Evolutionary conservation across 2,329 filamentous ascomycete species (phyloP).

Genomic region (Ceratocystis eucalypticola): DNA sequence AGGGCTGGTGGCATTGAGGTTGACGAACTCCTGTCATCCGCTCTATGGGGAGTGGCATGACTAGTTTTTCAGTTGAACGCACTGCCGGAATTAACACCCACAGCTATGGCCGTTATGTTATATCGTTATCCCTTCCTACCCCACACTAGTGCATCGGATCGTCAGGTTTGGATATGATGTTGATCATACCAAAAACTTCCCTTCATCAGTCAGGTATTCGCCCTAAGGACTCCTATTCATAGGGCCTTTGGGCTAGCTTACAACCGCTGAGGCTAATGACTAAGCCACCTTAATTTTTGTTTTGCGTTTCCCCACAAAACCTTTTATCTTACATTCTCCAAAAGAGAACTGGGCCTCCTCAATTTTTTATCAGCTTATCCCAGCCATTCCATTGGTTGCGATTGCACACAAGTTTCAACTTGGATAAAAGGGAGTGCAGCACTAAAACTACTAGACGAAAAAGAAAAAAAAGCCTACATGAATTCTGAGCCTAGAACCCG

Average conservation of each 20-base stretch:
- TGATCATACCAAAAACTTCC: constrained; percentile 4
- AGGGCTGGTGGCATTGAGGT: no score
- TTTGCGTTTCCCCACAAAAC: no score
- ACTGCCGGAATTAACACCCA: no score
- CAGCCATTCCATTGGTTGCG: background rate
- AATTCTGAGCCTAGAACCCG: background rate
- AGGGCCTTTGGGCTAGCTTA: no score
- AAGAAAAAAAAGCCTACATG: background rate
- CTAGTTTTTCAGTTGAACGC: background rate
- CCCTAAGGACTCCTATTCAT: background rate
- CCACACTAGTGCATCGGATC: constrained; percentile 6
- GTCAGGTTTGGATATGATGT: background rate
- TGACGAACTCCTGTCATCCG: background rate
- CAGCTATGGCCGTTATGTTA: background rate
- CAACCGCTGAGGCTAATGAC: no score
- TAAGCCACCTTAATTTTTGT: no score
- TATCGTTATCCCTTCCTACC: background rate
- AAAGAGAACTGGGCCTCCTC: background rate
- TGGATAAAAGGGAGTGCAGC: background rate
- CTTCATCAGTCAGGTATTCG: background rate
- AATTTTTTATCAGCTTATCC: background rate
- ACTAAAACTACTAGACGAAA: background rate
- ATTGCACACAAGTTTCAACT: background rate
- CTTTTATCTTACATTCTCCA: background rate
- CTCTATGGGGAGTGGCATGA: background rate